Conservation (phyloP, 208 protist genomes). For the Acanthamoeba lenticulata region DNA sequence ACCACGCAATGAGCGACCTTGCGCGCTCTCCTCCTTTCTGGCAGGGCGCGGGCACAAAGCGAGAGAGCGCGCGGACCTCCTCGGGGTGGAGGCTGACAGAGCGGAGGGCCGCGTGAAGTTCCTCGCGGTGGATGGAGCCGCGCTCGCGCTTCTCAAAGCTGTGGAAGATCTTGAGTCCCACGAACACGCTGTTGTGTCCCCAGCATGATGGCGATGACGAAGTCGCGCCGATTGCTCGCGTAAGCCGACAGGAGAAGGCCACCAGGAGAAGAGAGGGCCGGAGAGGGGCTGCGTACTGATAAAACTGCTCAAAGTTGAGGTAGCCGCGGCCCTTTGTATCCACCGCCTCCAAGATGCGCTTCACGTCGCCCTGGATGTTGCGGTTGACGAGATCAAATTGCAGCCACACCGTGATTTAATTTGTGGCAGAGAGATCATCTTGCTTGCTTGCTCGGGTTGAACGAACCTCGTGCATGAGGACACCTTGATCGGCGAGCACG, state of each 20-base stretch:
- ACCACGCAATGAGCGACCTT: no score
- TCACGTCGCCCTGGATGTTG: neutral
- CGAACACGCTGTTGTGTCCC: neutral
- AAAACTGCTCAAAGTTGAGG: conserved; percentile 55
- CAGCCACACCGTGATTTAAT: neutral
- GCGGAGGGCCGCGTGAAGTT: conserved; percentile 8
- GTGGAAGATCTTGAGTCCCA: conserved; percentile 31
- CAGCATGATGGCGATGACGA: neutral
- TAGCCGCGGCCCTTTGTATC: neutral
- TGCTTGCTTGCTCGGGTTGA: no score
- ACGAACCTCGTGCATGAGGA: neutral
- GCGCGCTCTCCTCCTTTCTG: no score
- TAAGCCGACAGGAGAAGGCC: no score
- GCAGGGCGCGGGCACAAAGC: neutral
- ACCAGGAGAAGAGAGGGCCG: no score
- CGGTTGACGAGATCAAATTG: neutral
- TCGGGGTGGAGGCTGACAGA: neutral
- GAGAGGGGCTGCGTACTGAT: neutral
- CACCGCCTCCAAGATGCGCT: neutral
- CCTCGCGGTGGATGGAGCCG: neutral
- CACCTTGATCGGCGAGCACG: neutral
- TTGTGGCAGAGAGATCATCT: neutral
- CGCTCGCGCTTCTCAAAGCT: conserved; percentile 1
- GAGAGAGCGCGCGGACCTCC: neutral
- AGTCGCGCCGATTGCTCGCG: neutral